These are phyloP conservation scores for Cudoniella acicularis DNA, from an alignment of 495 filamentous ascomycete genomes.

Conservation along the genomic window DNA sequence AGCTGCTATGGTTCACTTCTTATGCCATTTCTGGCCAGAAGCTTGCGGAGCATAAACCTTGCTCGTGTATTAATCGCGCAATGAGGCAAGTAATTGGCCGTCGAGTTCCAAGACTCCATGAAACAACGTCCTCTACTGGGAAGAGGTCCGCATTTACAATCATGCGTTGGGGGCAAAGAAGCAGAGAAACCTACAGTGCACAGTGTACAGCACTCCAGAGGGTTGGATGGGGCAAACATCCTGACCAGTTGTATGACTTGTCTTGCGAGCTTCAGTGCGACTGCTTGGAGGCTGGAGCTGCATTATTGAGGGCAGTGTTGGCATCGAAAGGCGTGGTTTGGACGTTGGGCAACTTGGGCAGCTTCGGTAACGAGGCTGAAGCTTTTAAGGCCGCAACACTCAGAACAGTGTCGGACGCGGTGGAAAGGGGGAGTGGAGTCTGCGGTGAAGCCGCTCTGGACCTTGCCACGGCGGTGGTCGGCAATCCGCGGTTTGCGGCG, in stretches of 20 bases:
- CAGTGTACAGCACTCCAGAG: no score
- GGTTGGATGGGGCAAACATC: no score
- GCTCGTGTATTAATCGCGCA: neutral
- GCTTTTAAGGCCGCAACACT: constrained; percentile 2
- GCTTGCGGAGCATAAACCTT: neutral
- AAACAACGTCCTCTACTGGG: neutral
- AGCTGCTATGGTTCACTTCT: no score
- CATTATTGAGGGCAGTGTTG: constrained; percentile 1
- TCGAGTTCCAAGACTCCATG: neutral
- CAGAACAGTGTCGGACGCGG: neutral
- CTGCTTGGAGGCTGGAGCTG: neutral
- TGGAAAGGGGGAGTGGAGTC: neutral
- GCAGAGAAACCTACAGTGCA: neutral
- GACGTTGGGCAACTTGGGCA: constrained; percentile 6
- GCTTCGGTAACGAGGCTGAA: constrained; percentile 4
- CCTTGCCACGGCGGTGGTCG: no score
- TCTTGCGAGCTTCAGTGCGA: no score
- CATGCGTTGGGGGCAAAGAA: neutral
- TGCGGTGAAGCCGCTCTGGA: constrained; percentile 1
- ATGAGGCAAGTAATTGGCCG: neutral
- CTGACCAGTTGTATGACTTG: no score
- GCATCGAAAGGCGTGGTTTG: neutral
- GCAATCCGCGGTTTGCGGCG: no score
- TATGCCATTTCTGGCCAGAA: neutral
- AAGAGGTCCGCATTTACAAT: neutral